phyloP scores from a whole-genome alignment of 2,329 filamentous ascomycete species.

The Didymella lethalis region DNA sequence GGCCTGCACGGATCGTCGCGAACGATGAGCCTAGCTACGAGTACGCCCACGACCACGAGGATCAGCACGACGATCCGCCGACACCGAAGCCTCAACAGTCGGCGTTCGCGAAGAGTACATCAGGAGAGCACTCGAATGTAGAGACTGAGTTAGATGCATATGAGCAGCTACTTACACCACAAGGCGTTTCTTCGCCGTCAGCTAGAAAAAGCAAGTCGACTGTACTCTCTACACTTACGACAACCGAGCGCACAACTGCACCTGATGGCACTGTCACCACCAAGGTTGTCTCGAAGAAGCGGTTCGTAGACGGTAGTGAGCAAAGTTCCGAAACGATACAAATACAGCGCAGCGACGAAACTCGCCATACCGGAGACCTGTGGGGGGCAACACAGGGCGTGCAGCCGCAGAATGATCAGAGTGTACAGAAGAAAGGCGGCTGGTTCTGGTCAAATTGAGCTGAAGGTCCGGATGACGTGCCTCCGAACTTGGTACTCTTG shows the following conservation, averaged over 20 bases:
- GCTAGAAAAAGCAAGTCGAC: slow-evolving; percentile 25
- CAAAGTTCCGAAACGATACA: slow-evolving; percentile 65
- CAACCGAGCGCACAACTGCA: slow-evolving; percentile 62
- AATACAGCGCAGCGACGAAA: slow-evolving; percentile 45
- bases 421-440: slow-evolving; percentile 31
- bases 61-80: slow-evolving; percentile 48
- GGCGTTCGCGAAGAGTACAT: slow-evolving; percentile 7
- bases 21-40: slow-evolving; percentile 46
- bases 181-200: neutral
- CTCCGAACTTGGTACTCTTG: neutral
- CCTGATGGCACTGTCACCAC: slow-evolving; percentile 67
- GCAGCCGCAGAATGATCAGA: slow-evolving; percentile 4
- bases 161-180: slow-evolving; percentile 56
- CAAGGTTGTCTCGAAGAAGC: slow-evolving; percentile 64
- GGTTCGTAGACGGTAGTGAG: slow-evolving; percentile 67
- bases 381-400: slow-evolving; percentile 26
- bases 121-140: neutral
- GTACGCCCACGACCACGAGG: slow-evolving; percentile 43
- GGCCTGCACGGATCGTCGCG: slow-evolving; percentile 1
- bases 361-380: slow-evolving; percentile 4
- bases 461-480: neutral
- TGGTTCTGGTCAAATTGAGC: slow-evolving; percentile 45
- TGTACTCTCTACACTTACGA: slow-evolving; percentile 65
- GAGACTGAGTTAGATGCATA: slow-evolving; percentile 63
- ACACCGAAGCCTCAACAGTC: slow-evolving; percentile 32